Evolutionary conservation across 441 rosid genomes (phyloP), one percentile per base, ranked within the genome.

Genomic region (Isatis lusitanica): DNA sequence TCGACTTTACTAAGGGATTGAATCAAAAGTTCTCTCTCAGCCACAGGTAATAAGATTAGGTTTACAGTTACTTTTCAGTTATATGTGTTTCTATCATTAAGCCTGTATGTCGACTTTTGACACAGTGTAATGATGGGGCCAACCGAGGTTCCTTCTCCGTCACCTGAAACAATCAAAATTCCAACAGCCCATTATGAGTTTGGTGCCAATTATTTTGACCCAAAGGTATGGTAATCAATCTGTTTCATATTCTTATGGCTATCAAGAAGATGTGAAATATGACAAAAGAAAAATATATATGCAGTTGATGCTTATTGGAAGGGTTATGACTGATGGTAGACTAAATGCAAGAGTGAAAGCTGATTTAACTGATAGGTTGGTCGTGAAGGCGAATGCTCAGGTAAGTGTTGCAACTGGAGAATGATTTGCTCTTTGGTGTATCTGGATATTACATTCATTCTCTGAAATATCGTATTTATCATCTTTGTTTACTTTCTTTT

Each of bases 181-280:
- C 92, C 98, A 36, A 92, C 94, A 21, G 86, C 99, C 18, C 83
- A 92, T 62, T 94, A 94, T 70, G 98, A 94, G 79, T 94, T 94
- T 64, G 99, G 97, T 55, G 94, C 97, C 47, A 94, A 90, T 72
- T 94, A 75, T 73, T 81, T 84, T 48, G 98, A 92, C 71, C 96
- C 94, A 35, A 79, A 86, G 85, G 98, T 89, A 59, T 55, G 75
- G 60, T 42, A 9, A 40, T 43, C 16, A 15, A 1, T 52, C 24
- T 52, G n/a, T 15, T 56, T 61, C 9, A n/a, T 46, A 47, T 51
- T 4, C 10, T 63, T 26, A 26, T 53, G 57, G 6, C 48, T 30
- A 66, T 24, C 31, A 74, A 63, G 56, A 60, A 36, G 48, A 47
- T 60, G 66, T 64, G 46, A 44, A 38, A 53, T 15, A 5, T 72